phyloP scores from a whole-genome alignment of 2,329 filamentous ascomycete genomes.

The Penicillium sp. region DNA sequence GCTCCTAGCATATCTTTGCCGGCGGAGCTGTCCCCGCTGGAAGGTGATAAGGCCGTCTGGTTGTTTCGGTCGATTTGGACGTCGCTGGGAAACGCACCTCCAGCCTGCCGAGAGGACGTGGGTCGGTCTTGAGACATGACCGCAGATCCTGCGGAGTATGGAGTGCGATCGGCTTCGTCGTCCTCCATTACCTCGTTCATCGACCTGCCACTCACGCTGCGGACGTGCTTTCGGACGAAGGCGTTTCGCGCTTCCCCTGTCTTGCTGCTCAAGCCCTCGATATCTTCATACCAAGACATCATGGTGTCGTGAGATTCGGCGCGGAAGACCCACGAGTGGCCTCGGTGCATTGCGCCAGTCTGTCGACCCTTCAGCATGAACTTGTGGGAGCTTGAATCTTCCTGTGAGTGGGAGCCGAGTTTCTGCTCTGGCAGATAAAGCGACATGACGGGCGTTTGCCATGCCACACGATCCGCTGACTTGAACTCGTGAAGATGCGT shows the following conservation, averaged over 20 bases:
- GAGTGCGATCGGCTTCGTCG: constrained; percentile 64
- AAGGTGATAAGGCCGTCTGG: constrained; percentile 74
- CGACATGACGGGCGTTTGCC: constrained; percentile 90
- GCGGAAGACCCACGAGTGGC: constrained; percentile 67
- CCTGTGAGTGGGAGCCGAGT: constrained; percentile 82
- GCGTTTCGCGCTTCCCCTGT: constrained; percentile 82
- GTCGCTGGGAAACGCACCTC: constrained; percentile 96
- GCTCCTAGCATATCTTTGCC: constrained; percentile 62
- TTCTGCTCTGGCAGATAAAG: constrained; percentile 93
- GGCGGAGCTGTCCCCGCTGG: constrained; percentile 75
- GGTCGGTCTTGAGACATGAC: constrained; percentile 40
- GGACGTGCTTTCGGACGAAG: constrained; percentile 78
- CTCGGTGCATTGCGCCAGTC: constrained; percentile 85
- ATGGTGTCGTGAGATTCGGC: constrained; percentile 81
- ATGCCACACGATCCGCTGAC: constrained; percentile 81
- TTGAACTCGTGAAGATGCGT: constrained; percentile 99
- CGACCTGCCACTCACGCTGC: constrained; percentile 69
- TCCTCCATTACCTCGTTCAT: constrained; percentile 75
- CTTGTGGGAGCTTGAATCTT: constrained; percentile 85
- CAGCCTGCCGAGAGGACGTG: constrained; percentile 66
- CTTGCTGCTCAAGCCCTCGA: constrained; percentile 84
- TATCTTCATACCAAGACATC: constrained; percentile 95
- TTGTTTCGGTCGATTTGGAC: constrained; percentile 82
- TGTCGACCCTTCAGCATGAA: constrained; percentile 97
- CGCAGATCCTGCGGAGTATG: constrained; percentile 59